Base-by-base conservation (phyloP, 768 basidiomycete genomes). In the Cystofilobasidium bisporidii region DNA sequence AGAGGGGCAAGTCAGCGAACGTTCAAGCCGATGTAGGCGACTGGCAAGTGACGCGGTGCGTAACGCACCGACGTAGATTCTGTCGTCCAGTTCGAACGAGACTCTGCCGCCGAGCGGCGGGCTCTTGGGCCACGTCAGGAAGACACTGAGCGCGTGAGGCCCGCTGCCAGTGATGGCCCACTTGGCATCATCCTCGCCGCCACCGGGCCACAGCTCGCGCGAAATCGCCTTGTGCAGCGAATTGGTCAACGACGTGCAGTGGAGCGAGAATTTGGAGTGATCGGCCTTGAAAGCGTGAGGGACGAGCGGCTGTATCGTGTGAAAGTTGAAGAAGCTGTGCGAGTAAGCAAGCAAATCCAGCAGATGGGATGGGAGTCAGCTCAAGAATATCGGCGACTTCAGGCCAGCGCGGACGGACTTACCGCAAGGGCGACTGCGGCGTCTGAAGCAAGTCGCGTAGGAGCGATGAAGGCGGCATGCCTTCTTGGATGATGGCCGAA, bases 51-150 rank as follows among this genome's bases (percentile, higher is more conserved):
- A n/a, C n/a, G 50, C 36, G 33, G 43, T 10, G 55, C 32, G 24
- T 8, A 20, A 59, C 65, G 41, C 24, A 61, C 65, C 65, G 36
- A 61, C 38, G 56, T 50, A 66, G 47, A 66, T 41, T 33, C 32
- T 32, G 58, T 66, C 65, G 43, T 60, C 58, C 22, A 66, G 58
- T 33, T 66, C 45, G 24, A 60, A 66, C 6, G 48, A 6, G 22
- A 24, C 36, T 12, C 58, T 33, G 11, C 53, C 30, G 53, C 53
- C 53, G 53, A 10, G 17, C 3, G 53, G 30, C 28, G 32, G 11
- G 3, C 28, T 56, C 53, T 56, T 56, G 11, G 53, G 53, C 28
- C 28, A 56, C 26, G 53, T 30, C 15, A 56, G 18, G 20, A 56
- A 56, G 2, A 30, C 30, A 15, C 15, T 30, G 30, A 56, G 26